Percentiles rank a stretch among this genome's conserved stretches.
These are phyloP conservation scores for Gracilariopsis chorda DNA, from an alignment of 23 red algal genomes.

Conservation along the genomic window DNA sequence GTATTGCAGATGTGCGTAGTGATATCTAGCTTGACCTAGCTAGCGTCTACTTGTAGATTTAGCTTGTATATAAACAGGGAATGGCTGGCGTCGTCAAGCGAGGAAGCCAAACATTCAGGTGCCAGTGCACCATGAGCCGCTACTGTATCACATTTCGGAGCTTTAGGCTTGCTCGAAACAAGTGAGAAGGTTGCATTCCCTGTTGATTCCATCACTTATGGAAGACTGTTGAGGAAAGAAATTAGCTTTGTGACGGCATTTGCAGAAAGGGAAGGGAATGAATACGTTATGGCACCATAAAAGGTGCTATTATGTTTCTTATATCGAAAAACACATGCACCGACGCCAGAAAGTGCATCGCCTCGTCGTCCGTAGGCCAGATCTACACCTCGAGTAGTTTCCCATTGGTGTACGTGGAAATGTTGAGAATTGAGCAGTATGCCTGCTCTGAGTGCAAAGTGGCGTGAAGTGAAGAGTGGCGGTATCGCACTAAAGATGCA, in stretches of 20 bases:
- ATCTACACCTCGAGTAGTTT: conserved; percentile 20
- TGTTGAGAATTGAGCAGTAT: background rate
- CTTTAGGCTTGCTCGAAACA: too few relatives aligned
- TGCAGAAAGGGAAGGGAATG: conserved; percentile 32
- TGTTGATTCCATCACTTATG: too few relatives aligned
- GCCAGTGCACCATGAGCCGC: too few relatives aligned
- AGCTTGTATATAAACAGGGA: too few relatives aligned
- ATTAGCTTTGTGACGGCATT: conserved; percentile 39
- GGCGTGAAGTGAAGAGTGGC: background rate
- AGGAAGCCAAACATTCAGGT: too few relatives aligned
- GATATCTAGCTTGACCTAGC: too few relatives aligned
- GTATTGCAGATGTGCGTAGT: too few relatives aligned
- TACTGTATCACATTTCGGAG: too few relatives aligned
- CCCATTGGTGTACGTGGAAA: conserved; percentile 39
- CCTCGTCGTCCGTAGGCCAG: conserved; percentile 29
- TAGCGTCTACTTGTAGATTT: too few relatives aligned
- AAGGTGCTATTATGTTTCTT: background rate
- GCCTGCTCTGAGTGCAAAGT: conserved; percentile 18
- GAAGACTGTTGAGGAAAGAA: background rate
- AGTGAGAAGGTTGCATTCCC: too few relatives aligned
- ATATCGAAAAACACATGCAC: conserved; percentile 26
- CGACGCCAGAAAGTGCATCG: conserved; percentile 25
- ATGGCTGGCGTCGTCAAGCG: too few relatives aligned
- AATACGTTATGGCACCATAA: conserved; percentile 14
- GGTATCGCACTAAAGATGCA: background rate